Evolutionary conservation across 106 monocot species (phyloP).

Genomic region (Hemerocallis citrina): DNA sequence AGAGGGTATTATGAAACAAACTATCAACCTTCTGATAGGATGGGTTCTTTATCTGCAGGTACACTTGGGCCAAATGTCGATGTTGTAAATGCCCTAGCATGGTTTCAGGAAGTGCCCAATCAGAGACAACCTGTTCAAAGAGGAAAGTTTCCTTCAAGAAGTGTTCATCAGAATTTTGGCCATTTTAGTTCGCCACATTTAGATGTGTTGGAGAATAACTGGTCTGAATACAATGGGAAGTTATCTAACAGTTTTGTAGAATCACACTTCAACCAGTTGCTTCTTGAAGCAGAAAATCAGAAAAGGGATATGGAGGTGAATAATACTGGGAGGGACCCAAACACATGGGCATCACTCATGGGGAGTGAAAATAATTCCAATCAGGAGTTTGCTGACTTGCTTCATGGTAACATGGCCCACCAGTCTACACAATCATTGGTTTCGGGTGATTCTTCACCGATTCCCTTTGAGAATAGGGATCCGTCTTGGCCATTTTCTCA

Average conservation of each 20-base stretch:
- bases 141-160: slow-evolving; percentile 21
- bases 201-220: slow-evolving; percentile 18
- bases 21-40: slow-evolving; percentile 1
- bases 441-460: slow-evolving; percentile 16
- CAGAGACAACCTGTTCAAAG: slow-evolving; percentile 23
- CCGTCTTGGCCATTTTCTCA: slow-evolving; percentile 7
- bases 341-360: slow-evolving; percentile 18
- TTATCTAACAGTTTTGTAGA: slow-evolving; percentile 24
- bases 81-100: slow-evolving; percentile 32
- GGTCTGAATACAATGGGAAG: slow-evolving; percentile 32
- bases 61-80: slow-evolving; percentile 25
- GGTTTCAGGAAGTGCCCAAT: slow-evolving; percentile 29
- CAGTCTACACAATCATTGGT: slow-evolving; percentile 38
- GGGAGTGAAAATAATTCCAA: slow-evolving; percentile 22
- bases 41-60: background rate
- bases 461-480: slow-evolving; percentile 19
- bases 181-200: slow-evolving; percentile 17
- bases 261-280: slow-evolving; percentile 39
- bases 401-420: slow-evolving; percentile 27
- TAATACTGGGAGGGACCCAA: slow-evolving; percentile 20
- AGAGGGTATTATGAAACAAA: slow-evolving; percentile 1
- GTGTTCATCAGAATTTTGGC: slow-evolving; percentile 17
- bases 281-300: slow-evolving; percentile 34
- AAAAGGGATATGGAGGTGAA: slow-evolving; percentile 23
- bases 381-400: slow-evolving; percentile 26